Evolutionary conservation across 768 basidiomycete genomes (phyloP).

Genomic region (Trametes cubensis): DNA sequence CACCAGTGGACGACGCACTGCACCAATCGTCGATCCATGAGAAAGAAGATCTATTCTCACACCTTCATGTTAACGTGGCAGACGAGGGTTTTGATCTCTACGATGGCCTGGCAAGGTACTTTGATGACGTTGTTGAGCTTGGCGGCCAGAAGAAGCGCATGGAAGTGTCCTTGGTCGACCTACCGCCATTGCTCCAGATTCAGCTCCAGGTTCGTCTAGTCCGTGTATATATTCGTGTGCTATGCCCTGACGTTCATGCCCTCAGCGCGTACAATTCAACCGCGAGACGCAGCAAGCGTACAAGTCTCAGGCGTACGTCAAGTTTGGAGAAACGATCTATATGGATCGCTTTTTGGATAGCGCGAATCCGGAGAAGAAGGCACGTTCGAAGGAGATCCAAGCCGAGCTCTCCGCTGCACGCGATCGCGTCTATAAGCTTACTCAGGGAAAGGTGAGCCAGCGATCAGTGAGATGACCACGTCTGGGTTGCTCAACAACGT

Average conservation of each 20-base stretch:
- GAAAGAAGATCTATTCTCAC: constrained; percentile 91
- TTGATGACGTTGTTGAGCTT: constrained; percentile 86
- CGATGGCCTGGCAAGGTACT: constrained; percentile 90
- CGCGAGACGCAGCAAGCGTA: constrained; percentile 87
- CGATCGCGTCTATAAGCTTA: constrained; percentile 67
- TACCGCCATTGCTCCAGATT: constrained; percentile 91
- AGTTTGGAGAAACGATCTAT: constrained; percentile 82
- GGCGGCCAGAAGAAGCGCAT: constrained; percentile 85
- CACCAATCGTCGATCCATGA: constrained; percentile 67
- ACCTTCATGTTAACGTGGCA: constrained; percentile 90
- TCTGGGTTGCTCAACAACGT: not conserved
- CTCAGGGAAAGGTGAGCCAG: constrained; percentile 66
- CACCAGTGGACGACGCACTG: constrained; percentile 35
- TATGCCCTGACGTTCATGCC: constrained; percentile 6
- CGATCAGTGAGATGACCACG: not conserved
- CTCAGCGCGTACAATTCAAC: constrained; percentile 91
- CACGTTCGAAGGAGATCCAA: constrained; percentile 70
- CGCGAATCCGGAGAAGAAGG: constrained; percentile 71
- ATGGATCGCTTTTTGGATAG: constrained; percentile 91
- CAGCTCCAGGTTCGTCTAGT: constrained; percentile 78
- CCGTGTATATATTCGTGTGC: not conserved
- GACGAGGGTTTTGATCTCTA: constrained; percentile 91
- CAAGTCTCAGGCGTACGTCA: constrained; percentile 96
- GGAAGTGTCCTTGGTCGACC: constrained; percentile 82
- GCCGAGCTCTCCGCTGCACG: constrained; percentile 62